Base-by-base conservation (phyloP, 2,329 filamentous ascomycete genomes). In the Aspergillus sp. region DNA sequence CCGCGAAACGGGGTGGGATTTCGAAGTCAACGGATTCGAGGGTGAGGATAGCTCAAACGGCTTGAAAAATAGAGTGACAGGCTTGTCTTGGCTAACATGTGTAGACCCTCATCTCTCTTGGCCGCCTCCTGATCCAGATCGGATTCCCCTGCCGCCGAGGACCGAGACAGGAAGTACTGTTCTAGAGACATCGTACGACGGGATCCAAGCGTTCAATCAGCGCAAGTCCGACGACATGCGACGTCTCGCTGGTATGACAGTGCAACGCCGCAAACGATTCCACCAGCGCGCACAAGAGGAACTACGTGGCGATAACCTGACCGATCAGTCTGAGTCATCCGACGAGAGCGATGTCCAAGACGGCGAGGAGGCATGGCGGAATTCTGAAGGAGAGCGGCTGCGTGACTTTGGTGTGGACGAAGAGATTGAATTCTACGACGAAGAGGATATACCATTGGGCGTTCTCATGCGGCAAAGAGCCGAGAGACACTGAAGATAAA, bases 391-490 rank as follows among this genome's bases (percentile, higher is more conserved):
- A 3, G 83, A 86, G 56, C 69, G 82, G 17, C 68, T 87, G 19
- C 72, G 79, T 16, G 84, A 87, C 57, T 87, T 85, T 63, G 84
- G 84, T 0, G 81, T 87, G 3, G 84, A 86, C 60, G 83, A 86
- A 63, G 81, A 84, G 26, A 76, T 77, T 1, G 83, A 86, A 56
- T 85, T 85, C 52, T 85, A 83, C 59, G 83, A 85, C 56, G 79
- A 82, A 51, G 83, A 86, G 54, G 78, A 85, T 60, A 64, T 85
- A 13, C 83, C 84, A 2, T 65, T 87, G 46, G 77, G 76, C 4
- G 73, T 83, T 54, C 63, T 86, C 11, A 69, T 85, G 49, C 66
- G 69, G 48, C 68, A 72, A 51, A 67, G 73, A 40, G 59, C 57
- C 50, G 59, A 65, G 47, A 41, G 22, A 36, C 13, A 41, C 5